phyloP scores from a whole-genome alignment of 306 rosid species.

The Heteromeles arbutifolia region DNA sequence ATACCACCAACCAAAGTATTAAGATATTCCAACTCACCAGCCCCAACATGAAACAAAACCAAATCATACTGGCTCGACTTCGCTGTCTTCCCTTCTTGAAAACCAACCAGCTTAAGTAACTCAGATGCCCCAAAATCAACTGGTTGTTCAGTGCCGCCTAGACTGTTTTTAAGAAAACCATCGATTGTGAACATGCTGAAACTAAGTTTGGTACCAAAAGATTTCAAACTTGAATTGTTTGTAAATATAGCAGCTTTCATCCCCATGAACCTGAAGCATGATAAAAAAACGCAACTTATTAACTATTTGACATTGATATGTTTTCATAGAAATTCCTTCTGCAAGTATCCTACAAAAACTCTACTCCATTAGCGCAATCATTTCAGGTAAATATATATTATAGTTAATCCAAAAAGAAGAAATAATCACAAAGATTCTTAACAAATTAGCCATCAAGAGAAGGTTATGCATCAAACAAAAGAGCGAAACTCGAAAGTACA shows the following conservation, averaged over 20 bases:
- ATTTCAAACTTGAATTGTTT: slow-evolving; percentile 51
- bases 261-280: too few species aligned
- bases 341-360: slow-evolving; percentile 43
- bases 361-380: not conserved
- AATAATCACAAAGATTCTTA: not conserved
- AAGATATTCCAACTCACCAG: slow-evolving; percentile 49
- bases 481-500: not conserved
- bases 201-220: slow-evolving; percentile 60
- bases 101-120: slow-evolving; percentile 71
- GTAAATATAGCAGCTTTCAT: slow-evolving; percentile 82
- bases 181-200: slow-evolving; percentile 37
- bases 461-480: not conserved
- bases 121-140: slow-evolving; percentile 33
- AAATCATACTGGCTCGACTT: slow-evolving; percentile 56
- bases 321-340: too few species aligned
- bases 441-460: not conserved
- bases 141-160: slow-evolving; percentile 1
- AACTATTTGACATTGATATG: not conserved
- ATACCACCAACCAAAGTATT: slow-evolving; percentile 60
- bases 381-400: not conserved
- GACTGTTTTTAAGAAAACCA: slow-evolving; percentile 23
- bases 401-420: not conserved
- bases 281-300: slow-evolving; percentile 7
- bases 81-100: slow-evolving; percentile 54
- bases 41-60: slow-evolving; percentile 68